Conservation (phyloP, 176 grass and related monocot genomes). For the Canna indica region DNA sequence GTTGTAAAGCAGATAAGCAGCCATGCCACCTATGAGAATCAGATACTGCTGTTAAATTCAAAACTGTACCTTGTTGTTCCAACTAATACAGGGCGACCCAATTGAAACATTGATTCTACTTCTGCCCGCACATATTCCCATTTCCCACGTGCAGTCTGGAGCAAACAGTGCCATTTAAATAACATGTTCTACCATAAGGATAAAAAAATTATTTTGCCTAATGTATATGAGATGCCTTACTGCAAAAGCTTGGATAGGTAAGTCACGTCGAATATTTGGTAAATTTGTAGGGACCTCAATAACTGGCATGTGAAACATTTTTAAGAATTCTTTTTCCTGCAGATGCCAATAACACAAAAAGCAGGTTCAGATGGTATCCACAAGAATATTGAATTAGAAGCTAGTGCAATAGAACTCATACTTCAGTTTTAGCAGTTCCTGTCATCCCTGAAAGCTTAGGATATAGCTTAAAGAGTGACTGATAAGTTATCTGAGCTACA, state of each 20-base stretch:
- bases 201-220: not conserved
- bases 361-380: not conserved
- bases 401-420: conserved; percentile 14
- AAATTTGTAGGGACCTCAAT: conserved; percentile 94
- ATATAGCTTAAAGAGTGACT: conserved; percentile 96
- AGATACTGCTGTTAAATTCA: not conserved
- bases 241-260: conserved; percentile 96
- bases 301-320: conserved; percentile 99
- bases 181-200: not conserved
- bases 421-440: conserved; percentile 96
- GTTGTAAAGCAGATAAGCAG: not conserved
- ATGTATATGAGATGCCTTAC: conserved; percentile 31
- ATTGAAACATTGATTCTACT: conserved; percentile 74
- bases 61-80: conserved; percentile 81
- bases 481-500: conserved; percentile 96
- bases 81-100: conserved; percentile 89
- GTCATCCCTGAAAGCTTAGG: conserved; percentile 98
- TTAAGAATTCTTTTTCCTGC: conserved; percentile 92
- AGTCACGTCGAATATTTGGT: conserved; percentile 74
- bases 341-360: conserved; percentile 24
- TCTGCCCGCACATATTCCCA: conserved; percentile 81
- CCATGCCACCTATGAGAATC: not conserved
- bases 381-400: not conserved
- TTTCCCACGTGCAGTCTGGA: conserved; percentile 85
- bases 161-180: conserved; percentile 18